Evolutionary conservation across 805 yeast genomes (phyloP), one percentile per base, ranked within the genome.

Genomic region (Pichia deserticola): DNA sequence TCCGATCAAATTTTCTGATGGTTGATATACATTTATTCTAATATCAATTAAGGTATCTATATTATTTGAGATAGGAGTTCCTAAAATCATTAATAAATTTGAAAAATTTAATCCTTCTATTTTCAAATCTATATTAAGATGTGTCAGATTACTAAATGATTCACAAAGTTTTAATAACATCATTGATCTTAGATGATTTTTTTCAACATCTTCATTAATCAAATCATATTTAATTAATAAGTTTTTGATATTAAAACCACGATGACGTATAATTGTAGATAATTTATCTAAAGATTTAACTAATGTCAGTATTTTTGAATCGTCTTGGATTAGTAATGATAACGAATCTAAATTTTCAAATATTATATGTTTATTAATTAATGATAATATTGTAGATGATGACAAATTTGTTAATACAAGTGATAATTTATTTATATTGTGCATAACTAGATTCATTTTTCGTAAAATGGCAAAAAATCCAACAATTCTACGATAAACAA

Each of bases 391-490:
- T 20, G 64, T 60, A 20, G 63, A 56, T 3, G 67, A 60, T 9
- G 69, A 62, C 36, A 61, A 65, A 49, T 65, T 65, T 9, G 68
- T 65, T 48, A 65, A 38, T 5, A 67, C 64, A 3, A 65, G 37
- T 7, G 67, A 57, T 5, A 65, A 41, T 28, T 52, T 56, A 10
- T 57, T 51, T 9, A 65, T 36, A 40, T 65, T 62, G 13, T 53
- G 49, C 54, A 65, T 47, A 1, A 57, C 51, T 12, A 64, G 42
- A 11, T 62, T 61, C 60, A 65, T 58, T 39, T 59, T 62, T 45
- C 69, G 57, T 33, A 65, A 45, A 43, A 65, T 65, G 27, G 69
- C 69, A 47, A 64, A 57, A 38, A 62, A 62, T 11, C 69, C 69
- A 46, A 65, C 69, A 11, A 65, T 44, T 32, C 69, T 52, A 45